Conservation (phyloP, 768 basidiomycete genomes). For the Lactarius sp. region DNA sequence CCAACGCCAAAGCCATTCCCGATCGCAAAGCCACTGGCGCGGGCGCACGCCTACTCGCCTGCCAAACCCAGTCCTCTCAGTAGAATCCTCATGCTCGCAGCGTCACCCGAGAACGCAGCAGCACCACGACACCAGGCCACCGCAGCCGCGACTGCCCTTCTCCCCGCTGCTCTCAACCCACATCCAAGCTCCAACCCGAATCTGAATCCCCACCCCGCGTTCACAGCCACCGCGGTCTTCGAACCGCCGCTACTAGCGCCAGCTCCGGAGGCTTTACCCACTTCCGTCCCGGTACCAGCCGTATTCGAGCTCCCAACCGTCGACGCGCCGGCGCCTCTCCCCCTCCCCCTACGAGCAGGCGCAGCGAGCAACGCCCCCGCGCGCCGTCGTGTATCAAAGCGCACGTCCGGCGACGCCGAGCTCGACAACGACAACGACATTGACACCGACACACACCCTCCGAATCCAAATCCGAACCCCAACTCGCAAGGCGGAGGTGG, state of each 20-base stretch:
- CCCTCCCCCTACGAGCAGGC: slow-evolving; percentile 5
- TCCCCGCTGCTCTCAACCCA: background rate
- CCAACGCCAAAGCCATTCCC: slow-evolving; percentile 50
- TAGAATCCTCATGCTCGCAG: slow-evolving; percentile 65
- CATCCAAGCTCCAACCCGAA: too few relatives aligned
- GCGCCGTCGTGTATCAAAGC: slow-evolving; percentile 22
- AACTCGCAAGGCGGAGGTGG: slow-evolving; percentile 1
- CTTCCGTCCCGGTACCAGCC: slow-evolving; percentile 9
- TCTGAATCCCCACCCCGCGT: background rate
- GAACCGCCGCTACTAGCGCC: background rate
- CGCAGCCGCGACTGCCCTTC: background rate
- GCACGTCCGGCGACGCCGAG: slow-evolving; percentile 16
- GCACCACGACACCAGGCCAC: slow-evolving; percentile 19
- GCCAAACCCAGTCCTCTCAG: slow-evolving; percentile 76
- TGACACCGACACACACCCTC: background rate
- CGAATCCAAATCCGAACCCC: background rate
- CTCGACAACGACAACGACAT: slow-evolving; percentile 17
- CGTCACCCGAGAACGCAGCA: slow-evolving; percentile 47
- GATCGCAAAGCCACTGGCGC: slow-evolving; percentile 63
- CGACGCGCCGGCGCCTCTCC: slow-evolving; percentile 3
- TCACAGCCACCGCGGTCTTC: background rate
- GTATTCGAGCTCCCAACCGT: too few relatives aligned
- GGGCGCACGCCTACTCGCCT: slow-evolving; percentile 78
- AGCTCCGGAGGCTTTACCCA: background rate
- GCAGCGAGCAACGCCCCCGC: slow-evolving; percentile 11